These are phyloP conservation scores for Penicillium cataractarum DNA, from an alignment of 495 filamentous ascomycete genomes.

Conservation along the genomic window DNA sequence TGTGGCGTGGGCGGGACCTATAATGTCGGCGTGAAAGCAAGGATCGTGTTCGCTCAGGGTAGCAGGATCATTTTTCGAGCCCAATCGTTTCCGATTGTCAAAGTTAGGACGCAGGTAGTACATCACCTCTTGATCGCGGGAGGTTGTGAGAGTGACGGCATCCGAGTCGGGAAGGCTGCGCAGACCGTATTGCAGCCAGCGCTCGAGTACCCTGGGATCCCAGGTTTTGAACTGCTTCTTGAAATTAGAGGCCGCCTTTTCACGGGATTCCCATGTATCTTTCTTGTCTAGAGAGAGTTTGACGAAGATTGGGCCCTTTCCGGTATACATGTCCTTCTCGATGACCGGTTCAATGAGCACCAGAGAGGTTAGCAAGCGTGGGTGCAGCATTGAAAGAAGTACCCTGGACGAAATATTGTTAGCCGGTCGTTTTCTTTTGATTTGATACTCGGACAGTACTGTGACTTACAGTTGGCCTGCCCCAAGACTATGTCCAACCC, in stretches of 20 bases:
- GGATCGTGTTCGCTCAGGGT: conserved; percentile 3
- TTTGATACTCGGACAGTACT: not conserved
- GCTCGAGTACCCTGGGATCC: conserved; percentile 8
- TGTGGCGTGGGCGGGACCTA: conserved; percentile 51
- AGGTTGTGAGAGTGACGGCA: conserved; percentile 37
- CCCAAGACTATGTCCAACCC: not conserved
- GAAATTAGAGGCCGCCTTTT: not conserved
- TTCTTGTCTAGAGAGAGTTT: not conserved
- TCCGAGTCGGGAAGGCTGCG: conserved; percentile 24
- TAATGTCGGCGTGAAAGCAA: conserved; percentile 19
- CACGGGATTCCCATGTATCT: not conserved
- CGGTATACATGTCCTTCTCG: not conserved
- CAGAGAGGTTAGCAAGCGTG: not conserved
- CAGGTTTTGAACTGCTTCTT: conserved; percentile 2
- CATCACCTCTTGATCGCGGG: conserved; percentile 54
- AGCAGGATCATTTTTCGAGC: not conserved
- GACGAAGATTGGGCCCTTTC: not conserved
- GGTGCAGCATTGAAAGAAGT: not conserved
- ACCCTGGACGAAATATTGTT: not conserved
- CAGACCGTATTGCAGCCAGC: conserved; percentile 6
- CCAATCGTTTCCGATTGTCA: not conserved
- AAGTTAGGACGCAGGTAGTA: conserved; percentile 47
- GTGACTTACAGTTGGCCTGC: not conserved
- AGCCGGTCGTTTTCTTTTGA: not conserved
- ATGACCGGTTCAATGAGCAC: not conserved